phyloP scores from a whole-genome alignment of 495 filamentous ascomycete species.

The Aspergillus panamensis region DNA sequence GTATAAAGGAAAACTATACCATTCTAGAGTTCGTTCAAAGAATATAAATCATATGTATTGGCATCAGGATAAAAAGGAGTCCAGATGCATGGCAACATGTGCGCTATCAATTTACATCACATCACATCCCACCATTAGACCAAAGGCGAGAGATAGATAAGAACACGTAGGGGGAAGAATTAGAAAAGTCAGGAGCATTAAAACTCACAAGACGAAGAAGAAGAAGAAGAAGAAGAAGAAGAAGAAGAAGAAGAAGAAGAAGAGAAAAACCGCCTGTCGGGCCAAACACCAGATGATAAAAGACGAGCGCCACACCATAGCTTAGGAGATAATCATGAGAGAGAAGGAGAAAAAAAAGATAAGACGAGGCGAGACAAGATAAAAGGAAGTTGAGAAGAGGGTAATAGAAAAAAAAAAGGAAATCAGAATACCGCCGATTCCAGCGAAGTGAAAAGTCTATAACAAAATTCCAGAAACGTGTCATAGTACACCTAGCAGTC shows the following conservation, averaged over 20 bases:
- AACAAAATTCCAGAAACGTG: not conserved
- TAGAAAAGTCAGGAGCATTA: not conserved
- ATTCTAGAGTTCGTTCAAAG: too few relatives aligned
- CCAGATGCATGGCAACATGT: not conserved
- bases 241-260: too few relatives aligned
- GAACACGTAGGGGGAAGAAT: not conserved
- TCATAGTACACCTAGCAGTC: not conserved
- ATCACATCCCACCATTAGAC: not conserved
- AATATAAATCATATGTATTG: not conserved
- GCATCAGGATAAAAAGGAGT: not conserved
- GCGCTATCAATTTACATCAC: not conserved
- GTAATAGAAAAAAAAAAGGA: not conserved
- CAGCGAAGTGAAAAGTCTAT: not conserved
- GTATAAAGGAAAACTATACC: too few relatives aligned
- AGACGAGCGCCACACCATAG: constrained; percentile 1
- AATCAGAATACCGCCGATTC: not conserved
- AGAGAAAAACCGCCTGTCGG: not conserved
- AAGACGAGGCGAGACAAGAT: not conserved
- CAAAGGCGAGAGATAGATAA: not conserved
- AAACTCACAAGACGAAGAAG: not conserved
- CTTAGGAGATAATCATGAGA: not conserved
- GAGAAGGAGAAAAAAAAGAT: not conserved
- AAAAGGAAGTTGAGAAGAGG: not conserved
- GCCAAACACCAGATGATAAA: not conserved
- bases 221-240: too few relatives aligned